phyloP scores from a whole-genome alignment of 345 rosid genomes.

The Excoecaria cochinchinensis region DNA sequence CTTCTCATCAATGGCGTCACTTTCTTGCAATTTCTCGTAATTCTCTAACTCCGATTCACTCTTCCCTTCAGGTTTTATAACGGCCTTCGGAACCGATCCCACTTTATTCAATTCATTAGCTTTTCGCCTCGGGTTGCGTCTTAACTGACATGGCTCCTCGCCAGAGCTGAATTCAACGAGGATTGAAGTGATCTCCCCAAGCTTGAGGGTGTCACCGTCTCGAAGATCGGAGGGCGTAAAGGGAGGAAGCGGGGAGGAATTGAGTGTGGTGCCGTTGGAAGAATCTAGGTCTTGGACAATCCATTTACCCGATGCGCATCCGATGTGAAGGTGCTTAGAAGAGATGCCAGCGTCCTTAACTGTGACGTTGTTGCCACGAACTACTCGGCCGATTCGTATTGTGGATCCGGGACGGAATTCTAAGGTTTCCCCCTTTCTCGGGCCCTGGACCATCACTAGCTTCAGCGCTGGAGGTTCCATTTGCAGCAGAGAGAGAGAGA shows the following conservation, averaged over 20 bases:
- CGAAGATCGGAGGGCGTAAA: conserved; percentile 40
- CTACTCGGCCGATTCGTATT: conserved; percentile 62
- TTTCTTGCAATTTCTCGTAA: conserved; percentile 18
- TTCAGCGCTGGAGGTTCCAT: conserved; percentile 31
- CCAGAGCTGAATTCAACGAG: conserved; percentile 34
- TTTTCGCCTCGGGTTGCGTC: conserved; percentile 37
- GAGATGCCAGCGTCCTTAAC: conserved; percentile 81
- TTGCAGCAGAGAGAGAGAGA: background rate
- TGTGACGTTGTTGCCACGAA: conserved; percentile 66
- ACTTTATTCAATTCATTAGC: conserved; percentile 7
- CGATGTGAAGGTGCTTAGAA: conserved; percentile 68
- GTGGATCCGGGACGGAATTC: conserved; percentile 50
- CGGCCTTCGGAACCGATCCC: background rate
- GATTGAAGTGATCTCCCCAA: conserved; percentile 69
- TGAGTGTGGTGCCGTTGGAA: conserved; percentile 77
- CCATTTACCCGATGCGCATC: conserved; percentile 62
- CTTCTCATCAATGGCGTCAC: conserved; percentile 10
- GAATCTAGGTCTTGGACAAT: conserved; percentile 63
- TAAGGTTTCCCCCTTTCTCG: conserved; percentile 61
- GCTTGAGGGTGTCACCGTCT: conserved; percentile 65
- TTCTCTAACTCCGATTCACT: conserved; percentile 20
- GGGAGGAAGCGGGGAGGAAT: conserved; percentile 42
- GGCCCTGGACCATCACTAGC: conserved; percentile 56
- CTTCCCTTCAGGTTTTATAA: conserved; percentile 1
- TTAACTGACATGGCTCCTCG: conserved; percentile 32